A percentile compares a stretch with the other conserved stretches of the same genome.
Evolutionary conservation across 2,329 filamentous ascomycete genomes (phyloP).

Genomic region (Alternaria arbusti): DNA sequence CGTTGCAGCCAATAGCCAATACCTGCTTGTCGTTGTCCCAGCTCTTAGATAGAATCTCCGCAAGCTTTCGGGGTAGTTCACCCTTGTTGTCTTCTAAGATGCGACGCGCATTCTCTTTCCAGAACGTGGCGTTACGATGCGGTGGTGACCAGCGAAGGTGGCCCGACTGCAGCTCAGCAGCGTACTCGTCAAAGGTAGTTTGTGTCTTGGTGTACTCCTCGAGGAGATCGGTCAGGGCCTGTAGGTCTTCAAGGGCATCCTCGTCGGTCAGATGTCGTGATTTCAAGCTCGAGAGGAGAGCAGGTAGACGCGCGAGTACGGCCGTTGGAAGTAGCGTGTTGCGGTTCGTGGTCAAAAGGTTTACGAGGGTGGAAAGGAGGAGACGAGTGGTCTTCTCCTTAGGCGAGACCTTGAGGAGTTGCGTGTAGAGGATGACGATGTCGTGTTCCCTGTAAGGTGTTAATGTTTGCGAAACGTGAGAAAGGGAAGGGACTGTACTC

Average conservation of each 20-base stretch:
- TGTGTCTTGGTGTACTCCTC: conserved; percentile 82
- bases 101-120: conserved; percentile 86
- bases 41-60: conserved; percentile 82
- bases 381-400: conserved; percentile 98
- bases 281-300: conserved; percentile 64
- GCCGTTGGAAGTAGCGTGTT: conserved; percentile 77
- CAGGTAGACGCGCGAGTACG: conserved; percentile 80
- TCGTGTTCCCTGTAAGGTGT: conserved; percentile 78
- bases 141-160: conserved; percentile 93
- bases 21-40: conserved; percentile 87
- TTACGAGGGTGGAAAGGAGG: conserved; percentile 85
- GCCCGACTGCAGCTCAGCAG: conserved; percentile 82
- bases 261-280: conserved; percentile 59
- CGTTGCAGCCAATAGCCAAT: conserved; percentile 89
- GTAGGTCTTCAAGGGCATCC: conserved; percentile 60
- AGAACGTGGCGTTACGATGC: conserved; percentile 85
- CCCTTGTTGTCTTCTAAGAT: conserved; percentile 86
- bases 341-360: conserved; percentile 78
- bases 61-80: conserved; percentile 77
- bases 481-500: conserved; percentile 63
- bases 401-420: conserved; percentile 87
- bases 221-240: conserved; percentile 65
- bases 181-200: conserved; percentile 72
- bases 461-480: conserved; percentile 14
- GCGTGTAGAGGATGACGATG: conserved; percentile 88